phyloP scores from a whole-genome alignment of 2,329 filamentous ascomycete species.

The Paraphoma chrysanthemicola region DNA sequence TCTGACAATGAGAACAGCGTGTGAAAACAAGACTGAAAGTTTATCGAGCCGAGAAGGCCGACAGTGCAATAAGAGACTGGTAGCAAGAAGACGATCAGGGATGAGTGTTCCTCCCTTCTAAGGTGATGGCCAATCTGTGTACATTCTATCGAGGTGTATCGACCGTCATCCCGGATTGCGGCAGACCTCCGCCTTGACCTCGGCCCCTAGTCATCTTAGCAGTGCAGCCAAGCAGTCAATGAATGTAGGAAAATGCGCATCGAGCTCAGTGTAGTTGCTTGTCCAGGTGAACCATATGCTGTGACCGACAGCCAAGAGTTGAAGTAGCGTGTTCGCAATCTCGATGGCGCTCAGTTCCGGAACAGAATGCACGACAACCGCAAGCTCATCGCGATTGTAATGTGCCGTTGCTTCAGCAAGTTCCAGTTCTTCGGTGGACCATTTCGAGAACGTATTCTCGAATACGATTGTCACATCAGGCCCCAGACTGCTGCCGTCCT shows the following conservation, averaged over 20 bases:
- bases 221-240: constrained; percentile 23
- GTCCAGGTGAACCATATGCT: constrained; percentile 24
- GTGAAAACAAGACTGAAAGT: too few species aligned
- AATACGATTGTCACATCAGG: constrained; percentile 27
- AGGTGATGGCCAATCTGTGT: neutral
- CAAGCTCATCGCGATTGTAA: constrained; percentile 22
- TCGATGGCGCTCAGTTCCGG: constrained; percentile 15
- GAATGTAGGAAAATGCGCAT: constrained; percentile 22
- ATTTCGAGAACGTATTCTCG: constrained; percentile 26
- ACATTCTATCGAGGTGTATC: constrained; percentile 1
- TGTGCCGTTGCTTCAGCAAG: constrained; percentile 14
- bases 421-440: constrained; percentile 6
- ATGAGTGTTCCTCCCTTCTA: neutral
- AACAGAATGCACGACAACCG: constrained; percentile 28
- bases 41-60: neutral
- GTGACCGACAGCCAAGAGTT: constrained; percentile 20
- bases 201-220: constrained; percentile 6
- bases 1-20: too few species aligned
- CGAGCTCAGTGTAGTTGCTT: constrained; percentile 25
- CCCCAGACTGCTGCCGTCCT: neutral
- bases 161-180: constrained; percentile 1
- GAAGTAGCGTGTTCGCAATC: constrained; percentile 15
- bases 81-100: neutral
- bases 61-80: neutral
- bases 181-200: constrained; percentile 3